Evolutionary conservation across 2,329 filamentous ascomycete species (phyloP), one percentile per base, ranked within the genome.

Genomic region (Aspergillus carbonarius): DNA sequence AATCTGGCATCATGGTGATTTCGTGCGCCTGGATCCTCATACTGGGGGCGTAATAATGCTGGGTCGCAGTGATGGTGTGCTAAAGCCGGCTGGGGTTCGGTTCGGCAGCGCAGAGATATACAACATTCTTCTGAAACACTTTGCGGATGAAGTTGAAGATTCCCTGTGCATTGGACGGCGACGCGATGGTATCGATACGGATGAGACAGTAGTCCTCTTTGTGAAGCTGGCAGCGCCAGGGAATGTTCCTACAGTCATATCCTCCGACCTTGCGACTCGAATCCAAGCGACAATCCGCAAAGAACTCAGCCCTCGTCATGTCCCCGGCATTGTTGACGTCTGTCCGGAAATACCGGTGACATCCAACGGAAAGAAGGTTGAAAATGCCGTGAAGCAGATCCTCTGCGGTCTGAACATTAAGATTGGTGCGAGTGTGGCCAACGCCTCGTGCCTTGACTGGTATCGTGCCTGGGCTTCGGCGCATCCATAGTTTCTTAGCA

Each of bases 101-200:
- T 98, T 99, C 70, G 93, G 93, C 4, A 92, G 88, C 32, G 92
- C 93, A 0, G 95, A 99, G 79, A 96, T 99, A 18, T 98, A 98
- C 76, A 97, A 96, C 72, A 82, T 97, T n/a, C 79, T 98, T 27
- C 85, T 95, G 1, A 87, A 90, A 64, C 89, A 92, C 75, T 97
- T 97, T 68, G 84, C 87, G 0, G 78, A 82, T 10, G 85, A 93
- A 57, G 81, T 98, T 17, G 88, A 92, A 60, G 93, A 99, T 68
- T 91, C 91, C 0, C 81, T 98, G 1, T 98, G 93, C 70, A 87
- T 98, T 35, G 93, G 95, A 0, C 83, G 92, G 2, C 81, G 92
- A 57, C 77, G 86, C 54, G 83, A 86, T 17, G 81, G 85, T 54
- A 80, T 82, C 3, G 93, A 96, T 70, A 80, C 81, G 0, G 93